Percentiles rank a stretch among this genome's conserved stretches.
Evolutionary conservation across 257 asterid species (phyloP).

Genomic region (Fraxinus americana): DNA sequence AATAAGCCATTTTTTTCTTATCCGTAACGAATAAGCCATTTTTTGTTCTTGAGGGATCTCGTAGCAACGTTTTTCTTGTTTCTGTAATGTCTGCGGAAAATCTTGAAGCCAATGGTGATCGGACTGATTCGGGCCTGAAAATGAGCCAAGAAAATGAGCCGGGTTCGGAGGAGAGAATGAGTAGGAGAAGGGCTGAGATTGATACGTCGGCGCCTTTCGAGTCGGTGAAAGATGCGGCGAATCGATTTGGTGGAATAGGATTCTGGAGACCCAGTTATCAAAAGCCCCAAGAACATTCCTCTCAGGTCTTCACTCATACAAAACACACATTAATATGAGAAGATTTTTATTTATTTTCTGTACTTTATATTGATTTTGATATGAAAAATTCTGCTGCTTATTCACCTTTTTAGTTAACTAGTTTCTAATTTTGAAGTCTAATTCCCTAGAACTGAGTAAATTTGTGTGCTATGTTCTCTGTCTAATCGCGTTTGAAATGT

Average conservation of each 20-base stretch:
- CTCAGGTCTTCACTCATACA: constrained; percentile 38
- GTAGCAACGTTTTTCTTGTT: not conserved
- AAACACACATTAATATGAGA: not conserved
- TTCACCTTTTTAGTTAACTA: not conserved
- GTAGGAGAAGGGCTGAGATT: constrained; percentile 54
- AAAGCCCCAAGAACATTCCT: constrained; percentile 32
- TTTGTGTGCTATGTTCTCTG: not conserved
- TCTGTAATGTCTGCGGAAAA: constrained; percentile 28
- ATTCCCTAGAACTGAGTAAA: not conserved
- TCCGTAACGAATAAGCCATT: not conserved
- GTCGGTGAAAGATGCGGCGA: constrained; percentile 93
- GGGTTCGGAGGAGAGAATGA: constrained; percentile 5
- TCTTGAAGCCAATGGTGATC: constrained; percentile 18
- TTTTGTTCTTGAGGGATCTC: not conserved
- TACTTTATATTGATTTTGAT: not conserved
- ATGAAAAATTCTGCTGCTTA: not conserved
- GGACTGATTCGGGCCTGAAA: constrained; percentile 23
- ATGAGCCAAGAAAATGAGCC: not conserved
- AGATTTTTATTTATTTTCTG: not conserved
- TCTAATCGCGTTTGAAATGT: not conserved
- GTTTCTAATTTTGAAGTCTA: not conserved
- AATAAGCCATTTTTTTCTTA: not conserved
- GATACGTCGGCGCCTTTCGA: constrained; percentile 95
- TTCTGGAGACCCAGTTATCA: constrained; percentile 80
- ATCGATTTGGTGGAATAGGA: constrained; percentile 86